Base-by-base conservation (phyloP, 306 rosid genomes). In the Sicyos edulis region DNA sequence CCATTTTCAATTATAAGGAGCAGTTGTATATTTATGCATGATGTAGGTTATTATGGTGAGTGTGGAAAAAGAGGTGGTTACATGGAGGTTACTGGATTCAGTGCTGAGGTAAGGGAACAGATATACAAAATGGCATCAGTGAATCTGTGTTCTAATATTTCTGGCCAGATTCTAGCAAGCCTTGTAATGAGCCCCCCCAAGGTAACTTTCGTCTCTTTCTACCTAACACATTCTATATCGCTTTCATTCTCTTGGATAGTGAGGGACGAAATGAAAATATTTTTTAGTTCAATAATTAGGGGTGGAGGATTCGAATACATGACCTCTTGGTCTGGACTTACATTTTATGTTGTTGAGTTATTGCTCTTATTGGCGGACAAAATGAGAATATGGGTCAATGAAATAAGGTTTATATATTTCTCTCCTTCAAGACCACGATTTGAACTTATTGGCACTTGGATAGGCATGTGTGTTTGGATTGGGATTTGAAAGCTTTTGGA, bases 1-100 rank as follows among this genome's bases (percentile, higher is more conserved):
- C 4, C 4, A 4, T 34, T 34, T 3, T 34, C 40, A 4, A 34
- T 2, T 34, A 34, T 34, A 34, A 34, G 40, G 40, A 34, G 40
- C 40, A 34, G 4, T 34, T 34, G 40, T 32, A 17, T 78, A 32
- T 71, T 63, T 53, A 11, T 70, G 12, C 19, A 51, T 80, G 77
- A 55, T 77, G 61, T 78, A 92, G 97, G 96, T 67, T 89, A 84
- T 76, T 40, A 92, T 47, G 96, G 97, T 32, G 97, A 92, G 84
- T 92, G 97, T 74, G 96, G 97, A 54, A 92, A 89, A 73, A 82
- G 96, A 78, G 97, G 97, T 74, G 97, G 97, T 49, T 92, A 92
- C 78, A 92, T 89, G 98, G 96, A 89, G 79, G 84, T 88, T 75
- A 88, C 98, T 37, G 98, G 98, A 11, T 88, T 92, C 71, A 80